These are phyloP conservation scores for Alternaria consortialis DNA, from an alignment of 2,329 filamentous ascomycete genomes.

Conservation along the genomic window DNA sequence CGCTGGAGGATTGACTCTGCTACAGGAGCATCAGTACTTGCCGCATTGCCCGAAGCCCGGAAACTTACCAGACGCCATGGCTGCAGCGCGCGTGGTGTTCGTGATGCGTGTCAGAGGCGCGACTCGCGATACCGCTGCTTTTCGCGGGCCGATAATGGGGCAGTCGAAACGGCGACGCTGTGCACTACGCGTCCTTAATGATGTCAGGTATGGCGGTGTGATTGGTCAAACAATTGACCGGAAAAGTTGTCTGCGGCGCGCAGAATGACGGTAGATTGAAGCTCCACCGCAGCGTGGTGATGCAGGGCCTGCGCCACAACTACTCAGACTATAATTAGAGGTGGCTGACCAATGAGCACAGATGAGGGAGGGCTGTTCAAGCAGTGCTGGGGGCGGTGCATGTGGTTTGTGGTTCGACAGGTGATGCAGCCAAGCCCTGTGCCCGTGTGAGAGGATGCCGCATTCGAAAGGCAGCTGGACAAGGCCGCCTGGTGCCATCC, in stretches of 20 bases:
- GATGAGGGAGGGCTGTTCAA: neutral
- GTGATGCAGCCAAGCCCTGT: neutral
- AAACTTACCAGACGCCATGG: constrained; percentile 32
- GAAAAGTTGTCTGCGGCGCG: constrained; percentile 1
- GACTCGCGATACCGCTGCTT: constrained; percentile 8
- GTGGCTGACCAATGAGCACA: constrained; percentile 1
- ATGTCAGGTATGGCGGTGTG: neutral
- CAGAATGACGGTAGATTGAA: constrained; percentile 18
- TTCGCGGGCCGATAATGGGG: constrained; percentile 3
- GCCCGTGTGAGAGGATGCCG: neutral
- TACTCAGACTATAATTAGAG: neutral
- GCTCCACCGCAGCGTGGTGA: neutral
- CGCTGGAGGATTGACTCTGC: constrained; percentile 63
- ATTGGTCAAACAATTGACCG: constrained; percentile 3
- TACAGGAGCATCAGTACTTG: constrained; percentile 27
- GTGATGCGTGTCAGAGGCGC: constrained; percentile 1
- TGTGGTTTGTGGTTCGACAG: neutral
- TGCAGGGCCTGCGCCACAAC: constrained; percentile 15
- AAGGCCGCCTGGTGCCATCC: neutral
- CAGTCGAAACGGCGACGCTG: constrained; percentile 9
- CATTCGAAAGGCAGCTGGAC: neutral
- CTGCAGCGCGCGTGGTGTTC: constrained; percentile 15
- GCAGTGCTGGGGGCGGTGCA: constrained; percentile 6
- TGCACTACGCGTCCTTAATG: constrained; percentile 1
- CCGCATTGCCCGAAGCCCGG: neutral